These are phyloP conservation scores for Cercospora sesami DNA, from an alignment of 2,329 filamentous ascomycete species.

Conservation along the genomic window DNA sequence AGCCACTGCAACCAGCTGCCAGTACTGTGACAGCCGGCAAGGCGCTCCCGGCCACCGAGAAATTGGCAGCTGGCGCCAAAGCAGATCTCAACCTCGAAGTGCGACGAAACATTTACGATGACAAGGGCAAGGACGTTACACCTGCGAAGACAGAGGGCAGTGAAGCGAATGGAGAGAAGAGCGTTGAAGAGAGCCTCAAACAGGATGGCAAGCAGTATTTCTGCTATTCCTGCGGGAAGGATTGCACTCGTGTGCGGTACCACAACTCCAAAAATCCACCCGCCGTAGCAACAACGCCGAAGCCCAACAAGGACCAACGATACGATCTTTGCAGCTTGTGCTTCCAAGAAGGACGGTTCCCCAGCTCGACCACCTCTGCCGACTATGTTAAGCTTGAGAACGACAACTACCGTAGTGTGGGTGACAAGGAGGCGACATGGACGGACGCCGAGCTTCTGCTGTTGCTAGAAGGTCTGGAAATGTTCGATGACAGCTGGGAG, in stretches of 20 bases:
- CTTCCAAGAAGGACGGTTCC: constrained; percentile 80
- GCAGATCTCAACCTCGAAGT: constrained; percentile 87
- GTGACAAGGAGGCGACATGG: constrained; percentile 86
- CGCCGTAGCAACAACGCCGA: constrained; percentile 46
- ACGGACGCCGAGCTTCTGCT: constrained; percentile 85
- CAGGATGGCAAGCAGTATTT: constrained; percentile 68
- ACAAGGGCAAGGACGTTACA: constrained; percentile 80
- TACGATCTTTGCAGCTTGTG: constrained; percentile 91
- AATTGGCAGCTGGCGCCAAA: constrained; percentile 68
- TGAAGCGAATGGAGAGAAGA: constrained; percentile 68
- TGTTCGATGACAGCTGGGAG: constrained; percentile 94
- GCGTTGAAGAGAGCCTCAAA: constrained; percentile 60
- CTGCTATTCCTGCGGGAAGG: constrained; percentile 88
- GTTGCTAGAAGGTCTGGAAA: constrained; percentile 85
- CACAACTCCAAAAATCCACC: constrained; percentile 65
- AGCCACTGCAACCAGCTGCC: constrained; percentile 89
- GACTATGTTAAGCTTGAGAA: constrained; percentile 92
- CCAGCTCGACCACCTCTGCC: constrained; percentile 71
- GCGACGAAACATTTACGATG: constrained; percentile 92
- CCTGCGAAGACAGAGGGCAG: constrained; percentile 52
- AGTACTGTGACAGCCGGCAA: constrained; percentile 67
- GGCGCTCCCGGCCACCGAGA: constrained; percentile 67
- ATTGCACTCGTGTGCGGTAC: constrained; percentile 74
- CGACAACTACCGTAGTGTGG: constrained; percentile 72
- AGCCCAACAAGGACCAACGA: constrained; percentile 62